These are phyloP conservation scores for Ballota nigra DNA, from an alignment of 257 asterid species.

Conservation along the genomic window DNA sequence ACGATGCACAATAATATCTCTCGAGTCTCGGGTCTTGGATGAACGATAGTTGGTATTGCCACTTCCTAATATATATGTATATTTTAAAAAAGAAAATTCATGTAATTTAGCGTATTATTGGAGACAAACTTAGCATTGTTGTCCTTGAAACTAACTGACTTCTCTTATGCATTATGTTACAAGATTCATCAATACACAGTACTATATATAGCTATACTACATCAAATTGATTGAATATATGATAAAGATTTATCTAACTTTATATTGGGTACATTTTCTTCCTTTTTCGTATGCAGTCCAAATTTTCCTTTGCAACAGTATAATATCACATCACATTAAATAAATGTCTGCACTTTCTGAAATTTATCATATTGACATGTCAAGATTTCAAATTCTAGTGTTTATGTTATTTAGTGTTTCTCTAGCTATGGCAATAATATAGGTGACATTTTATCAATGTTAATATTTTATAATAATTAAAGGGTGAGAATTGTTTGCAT, in stretches of 20 bases:
- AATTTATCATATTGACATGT: not conserved
- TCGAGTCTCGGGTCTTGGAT: too few species aligned
- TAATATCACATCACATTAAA: not conserved
- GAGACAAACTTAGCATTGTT: not conserved
- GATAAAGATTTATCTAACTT: not conserved
- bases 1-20: too few species aligned
- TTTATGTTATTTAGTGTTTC: not conserved
- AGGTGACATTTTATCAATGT: not conserved
- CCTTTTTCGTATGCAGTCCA: not conserved
- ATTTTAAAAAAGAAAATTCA: too few species aligned
- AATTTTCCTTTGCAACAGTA: not conserved
- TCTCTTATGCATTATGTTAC: not conserved
- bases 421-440: not conserved
- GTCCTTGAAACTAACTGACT: not conserved
- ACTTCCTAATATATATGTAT: too few species aligned
- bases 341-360: not conserved
- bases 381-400: not conserved
- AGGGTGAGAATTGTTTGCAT: not conserved
- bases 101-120: too few species aligned
- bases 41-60: too few species aligned
- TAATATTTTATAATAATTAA: too few species aligned
- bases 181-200: not conserved
- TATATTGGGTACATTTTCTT: not conserved
- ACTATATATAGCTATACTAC: not conserved
- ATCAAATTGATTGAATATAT: not conserved